Evolutionary conservation across 2,329 filamentous ascomycete genomes (phyloP).

Genomic region (Diaporthe capsici): DNA sequence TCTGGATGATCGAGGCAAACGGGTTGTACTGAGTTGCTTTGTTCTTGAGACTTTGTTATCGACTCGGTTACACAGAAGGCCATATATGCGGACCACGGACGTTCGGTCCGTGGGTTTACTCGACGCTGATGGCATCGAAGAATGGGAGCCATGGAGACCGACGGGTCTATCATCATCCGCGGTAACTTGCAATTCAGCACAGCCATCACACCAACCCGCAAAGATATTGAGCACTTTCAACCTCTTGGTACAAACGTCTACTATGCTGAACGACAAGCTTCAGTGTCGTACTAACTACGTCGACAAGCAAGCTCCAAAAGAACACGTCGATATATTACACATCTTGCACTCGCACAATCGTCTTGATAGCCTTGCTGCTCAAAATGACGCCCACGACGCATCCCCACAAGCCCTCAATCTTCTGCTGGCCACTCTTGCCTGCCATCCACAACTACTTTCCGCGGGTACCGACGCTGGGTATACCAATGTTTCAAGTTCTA

Average conservation of each 20-base stretch:
- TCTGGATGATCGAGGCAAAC: slow-evolving; percentile 1
- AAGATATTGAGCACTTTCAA: slow-evolving; percentile 4
- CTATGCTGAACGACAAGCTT: background rate
- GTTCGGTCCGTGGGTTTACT: background rate
- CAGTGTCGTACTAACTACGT: background rate
- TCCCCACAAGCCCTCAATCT: background rate
- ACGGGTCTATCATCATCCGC: background rate
- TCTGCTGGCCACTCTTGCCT: slow-evolving; percentile 2
- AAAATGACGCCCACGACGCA: background rate
- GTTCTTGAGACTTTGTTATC: slow-evolving; percentile 13
- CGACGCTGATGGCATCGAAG: slow-evolving; percentile 12
- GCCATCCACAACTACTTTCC: background rate
- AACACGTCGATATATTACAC: background rate
- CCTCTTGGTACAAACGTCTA: slow-evolving; percentile 12
- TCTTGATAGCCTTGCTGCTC: background rate
- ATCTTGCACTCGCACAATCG: background rate
- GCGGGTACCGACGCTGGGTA: background rate
- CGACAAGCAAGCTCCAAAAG: background rate
- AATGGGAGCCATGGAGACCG: slow-evolving; percentile 16
- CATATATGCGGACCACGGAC: background rate
- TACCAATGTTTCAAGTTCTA: background rate
- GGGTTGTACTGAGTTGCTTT: slow-evolving; percentile 17
- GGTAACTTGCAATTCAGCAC: background rate
- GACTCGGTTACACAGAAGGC: background rate
- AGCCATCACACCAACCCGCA: background rate